Evolutionary conservation across 805 yeast species (phyloP).

Genomic region (Priceomyces haplophilus): DNA sequence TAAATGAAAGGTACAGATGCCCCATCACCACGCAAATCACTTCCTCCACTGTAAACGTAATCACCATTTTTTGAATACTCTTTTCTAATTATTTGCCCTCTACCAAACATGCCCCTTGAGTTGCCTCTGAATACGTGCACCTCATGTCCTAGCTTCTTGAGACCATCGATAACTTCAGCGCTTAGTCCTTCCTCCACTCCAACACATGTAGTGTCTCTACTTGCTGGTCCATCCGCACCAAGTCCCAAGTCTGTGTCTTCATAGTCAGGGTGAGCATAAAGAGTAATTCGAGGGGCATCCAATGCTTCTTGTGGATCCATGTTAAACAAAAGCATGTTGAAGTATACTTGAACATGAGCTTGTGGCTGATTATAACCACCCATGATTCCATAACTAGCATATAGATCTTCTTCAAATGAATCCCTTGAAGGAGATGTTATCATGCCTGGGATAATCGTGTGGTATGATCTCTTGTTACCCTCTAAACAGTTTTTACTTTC

Average conservation of each 20-base stretch:
- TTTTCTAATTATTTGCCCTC: slow-evolving; percentile 70
- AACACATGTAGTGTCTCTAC: slow-evolving; percentile 56
- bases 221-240: slow-evolving; percentile 65
- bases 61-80: slow-evolving; percentile 26
- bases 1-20: slow-evolving; percentile 55
- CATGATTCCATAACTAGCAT: slow-evolving; percentile 77
- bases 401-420: slow-evolving; percentile 32
- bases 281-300: slow-evolving; percentile 71
- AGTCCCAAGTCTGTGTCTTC: slow-evolving; percentile 46
- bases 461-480: slow-evolving; percentile 73
- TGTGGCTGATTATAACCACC: slow-evolving; percentile 88
- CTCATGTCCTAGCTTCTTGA: slow-evolving; percentile 56
- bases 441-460: slow-evolving; percentile 82
- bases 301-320: slow-evolving; percentile 69
- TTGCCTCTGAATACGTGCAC: slow-evolving; percentile 42
- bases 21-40: slow-evolving; percentile 85
- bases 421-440: slow-evolving; percentile 51
- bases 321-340: slow-evolving; percentile 62
- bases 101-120: slow-evolving; percentile 50
- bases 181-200: slow-evolving; percentile 63
- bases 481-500: slow-evolving; percentile 58
- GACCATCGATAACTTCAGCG: slow-evolving; percentile 41
- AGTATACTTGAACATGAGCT: slow-evolving; percentile 74
- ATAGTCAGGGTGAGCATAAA: slow-evolving; percentile 49
- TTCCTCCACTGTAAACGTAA: slow-evolving; percentile 63